These are phyloP conservation scores for Cymbopogon flexuosus DNA, from an alignment of 202 grass and related monocot species.

Conservation along the genomic window DNA sequence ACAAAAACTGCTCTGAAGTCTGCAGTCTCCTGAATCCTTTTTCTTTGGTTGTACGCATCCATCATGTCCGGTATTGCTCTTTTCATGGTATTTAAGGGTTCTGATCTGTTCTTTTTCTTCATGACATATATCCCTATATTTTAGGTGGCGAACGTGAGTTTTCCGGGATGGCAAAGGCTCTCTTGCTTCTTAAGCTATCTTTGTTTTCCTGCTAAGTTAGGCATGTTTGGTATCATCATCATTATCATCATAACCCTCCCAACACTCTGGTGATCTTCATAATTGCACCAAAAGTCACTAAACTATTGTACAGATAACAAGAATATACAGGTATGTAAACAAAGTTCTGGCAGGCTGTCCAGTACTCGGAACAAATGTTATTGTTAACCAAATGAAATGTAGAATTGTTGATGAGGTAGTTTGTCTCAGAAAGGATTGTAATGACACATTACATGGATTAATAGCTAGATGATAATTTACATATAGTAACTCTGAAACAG, in stretches of 20 bases:
- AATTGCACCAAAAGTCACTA: not conserved
- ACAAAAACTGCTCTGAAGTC: not conserved
- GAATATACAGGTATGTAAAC: not conserved
- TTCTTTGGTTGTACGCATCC: not conserved
- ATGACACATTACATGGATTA: not conserved
- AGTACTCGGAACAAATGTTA: not conserved
- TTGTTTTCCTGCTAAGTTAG: conserved; percentile 7
- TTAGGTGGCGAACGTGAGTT: not conserved
- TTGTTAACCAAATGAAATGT: conserved; percentile 8
- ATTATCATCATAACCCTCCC: not conserved
- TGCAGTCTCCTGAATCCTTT: not conserved
- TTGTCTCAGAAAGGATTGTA: not conserved
- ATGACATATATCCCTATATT: not conserved
- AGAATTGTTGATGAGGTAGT: conserved; percentile 7
- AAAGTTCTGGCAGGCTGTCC: not conserved
- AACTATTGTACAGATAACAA: not conserved
- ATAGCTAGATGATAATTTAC: conserved; percentile 12
- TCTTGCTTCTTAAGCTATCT: conserved; percentile 28
- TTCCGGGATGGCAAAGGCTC: not conserved
- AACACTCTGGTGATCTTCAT: conserved; percentile 6
- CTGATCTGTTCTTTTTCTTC: not conserved
- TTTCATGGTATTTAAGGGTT: not conserved
- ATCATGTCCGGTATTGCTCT: not conserved
- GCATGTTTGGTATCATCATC: not conserved
- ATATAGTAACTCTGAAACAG: not conserved